Evolutionary conservation across 2,329 filamentous ascomycete species (phyloP).

Genomic region (Talaromyces verruculosus): DNA sequence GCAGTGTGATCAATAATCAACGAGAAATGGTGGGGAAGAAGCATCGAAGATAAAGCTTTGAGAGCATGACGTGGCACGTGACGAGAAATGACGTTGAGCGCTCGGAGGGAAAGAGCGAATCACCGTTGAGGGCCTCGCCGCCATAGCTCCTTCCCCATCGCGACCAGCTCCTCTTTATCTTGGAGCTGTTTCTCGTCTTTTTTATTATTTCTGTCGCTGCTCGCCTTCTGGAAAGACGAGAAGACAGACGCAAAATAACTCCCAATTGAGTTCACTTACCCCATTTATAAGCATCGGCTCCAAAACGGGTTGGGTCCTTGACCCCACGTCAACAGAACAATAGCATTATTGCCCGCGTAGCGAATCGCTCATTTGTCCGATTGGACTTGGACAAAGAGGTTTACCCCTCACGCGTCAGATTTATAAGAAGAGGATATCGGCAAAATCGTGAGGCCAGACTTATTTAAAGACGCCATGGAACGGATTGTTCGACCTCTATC

Average conservation of each 20-base stretch:
- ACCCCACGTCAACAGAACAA: background rate
- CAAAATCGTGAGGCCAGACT: background rate
- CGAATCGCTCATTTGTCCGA: slow-evolving; percentile 3
- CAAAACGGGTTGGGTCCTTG: background rate
- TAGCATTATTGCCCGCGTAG: background rate
- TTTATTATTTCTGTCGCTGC: background rate
- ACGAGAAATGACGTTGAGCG: slow-evolving; percentile 7
- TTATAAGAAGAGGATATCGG: background rate
- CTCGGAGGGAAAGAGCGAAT: slow-evolving; percentile 16
- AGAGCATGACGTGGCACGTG: slow-evolving; percentile 13
- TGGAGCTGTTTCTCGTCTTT: background rate
- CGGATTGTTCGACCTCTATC: slow-evolving; percentile 37
- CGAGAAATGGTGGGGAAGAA: background rate
- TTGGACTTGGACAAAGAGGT: background rate
- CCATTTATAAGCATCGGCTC: background rate
- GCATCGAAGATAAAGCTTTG: too few species aligned
- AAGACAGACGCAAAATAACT: background rate
- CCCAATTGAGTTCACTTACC: background rate
- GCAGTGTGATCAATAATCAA: background rate
- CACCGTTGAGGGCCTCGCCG: slow-evolving; percentile 4
- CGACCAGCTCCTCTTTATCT: background rate
- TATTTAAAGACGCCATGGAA: slow-evolving; percentile 31
- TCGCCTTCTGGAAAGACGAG: background rate
- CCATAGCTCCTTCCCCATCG: slow-evolving; percentile 1
- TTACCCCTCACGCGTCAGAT: slow-evolving; percentile 15